These are phyloP conservation scores for Wickerhamiella parazyma DNA, from an alignment of 805 yeast species.

Conservation along the genomic window DNA sequence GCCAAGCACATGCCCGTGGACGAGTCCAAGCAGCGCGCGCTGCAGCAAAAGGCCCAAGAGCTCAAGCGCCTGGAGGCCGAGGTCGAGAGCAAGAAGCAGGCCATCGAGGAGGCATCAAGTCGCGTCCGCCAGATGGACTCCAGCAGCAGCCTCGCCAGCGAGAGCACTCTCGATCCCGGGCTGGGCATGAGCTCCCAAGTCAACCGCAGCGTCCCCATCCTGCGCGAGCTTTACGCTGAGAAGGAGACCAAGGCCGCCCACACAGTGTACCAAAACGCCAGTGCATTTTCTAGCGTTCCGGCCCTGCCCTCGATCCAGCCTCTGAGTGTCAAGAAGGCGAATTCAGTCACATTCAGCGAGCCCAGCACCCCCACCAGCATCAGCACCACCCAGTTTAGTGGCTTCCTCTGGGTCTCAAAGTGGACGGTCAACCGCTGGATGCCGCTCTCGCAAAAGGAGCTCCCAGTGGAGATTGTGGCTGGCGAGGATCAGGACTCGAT, in stretches of 20 bases:
- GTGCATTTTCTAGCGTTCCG: conserved; percentile 1
- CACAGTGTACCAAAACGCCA: background rate
- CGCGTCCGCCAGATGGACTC: background rate
- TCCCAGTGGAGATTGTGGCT: conserved; percentile 15
- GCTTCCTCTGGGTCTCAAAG: conserved; percentile 19
- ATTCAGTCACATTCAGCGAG: conserved; percentile 3
- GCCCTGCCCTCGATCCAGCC: conserved; percentile 1
- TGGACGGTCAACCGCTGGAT: conserved; percentile 19
- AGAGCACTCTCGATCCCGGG: conserved; percentile 12
- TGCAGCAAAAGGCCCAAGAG: conserved; percentile 2
- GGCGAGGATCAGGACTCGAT: conserved; percentile 6
- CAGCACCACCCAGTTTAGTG: conserved; percentile 11
- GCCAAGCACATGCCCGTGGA: background rate
- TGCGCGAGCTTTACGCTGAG: conserved; percentile 11
- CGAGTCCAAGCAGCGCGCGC: background rate
- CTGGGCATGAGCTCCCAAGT: background rate
- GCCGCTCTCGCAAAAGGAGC: conserved; percentile 20
- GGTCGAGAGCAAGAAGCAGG: conserved; percentile 5
- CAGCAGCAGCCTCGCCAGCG: background rate
- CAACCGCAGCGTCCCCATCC: conserved; percentile 9
- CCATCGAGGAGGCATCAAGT: conserved; percentile 4
- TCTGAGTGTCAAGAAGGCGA: conserved; percentile 1
- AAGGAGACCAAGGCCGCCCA: background rate
- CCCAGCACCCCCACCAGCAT: conserved; percentile 5
- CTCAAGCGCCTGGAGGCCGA: conserved; percentile 4